Evolutionary conservation across 805 yeast genomes (phyloP).

Genomic region (Candida succiphila): DNA sequence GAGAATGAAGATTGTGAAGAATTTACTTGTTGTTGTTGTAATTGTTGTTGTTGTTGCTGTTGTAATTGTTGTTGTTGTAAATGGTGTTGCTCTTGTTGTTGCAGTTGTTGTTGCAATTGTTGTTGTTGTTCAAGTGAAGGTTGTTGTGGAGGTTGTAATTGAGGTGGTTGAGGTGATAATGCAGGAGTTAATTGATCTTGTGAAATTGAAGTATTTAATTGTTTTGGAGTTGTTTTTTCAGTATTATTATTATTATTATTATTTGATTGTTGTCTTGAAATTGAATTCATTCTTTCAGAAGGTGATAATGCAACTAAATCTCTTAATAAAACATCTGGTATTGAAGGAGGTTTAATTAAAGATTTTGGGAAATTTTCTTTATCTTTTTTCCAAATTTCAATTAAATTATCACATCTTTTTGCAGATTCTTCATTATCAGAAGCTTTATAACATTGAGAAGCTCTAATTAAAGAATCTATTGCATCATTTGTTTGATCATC

Average conservation of each 20-base stretch:
- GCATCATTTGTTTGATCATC: constrained; percentile 53
- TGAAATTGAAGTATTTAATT: background rate
- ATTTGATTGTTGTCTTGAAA: background rate
- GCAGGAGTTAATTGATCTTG: background rate
- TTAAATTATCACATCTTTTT: constrained; percentile 30
- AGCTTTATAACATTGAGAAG: constrained; percentile 37
- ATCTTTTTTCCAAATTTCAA: constrained; percentile 31
- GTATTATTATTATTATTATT: background rate
- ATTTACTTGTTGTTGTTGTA: background rate
- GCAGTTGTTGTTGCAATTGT: background rate
- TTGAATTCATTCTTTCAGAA: constrained; percentile 23
- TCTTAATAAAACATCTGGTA: constrained; percentile 31
- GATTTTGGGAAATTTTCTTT: background rate
- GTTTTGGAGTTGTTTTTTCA: background rate
- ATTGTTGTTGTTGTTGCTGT: background rate
- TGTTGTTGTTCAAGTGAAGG: background rate
- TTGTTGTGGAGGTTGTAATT: background rate
- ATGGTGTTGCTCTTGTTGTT: constrained; percentile 2
- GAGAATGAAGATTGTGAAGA: background rate
- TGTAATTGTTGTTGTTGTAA: background rate
- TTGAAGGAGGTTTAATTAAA: constrained; percentile 35
- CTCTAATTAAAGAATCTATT: constrained; percentile 45
- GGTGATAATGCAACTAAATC: constrained; percentile 34
- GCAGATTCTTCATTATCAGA: constrained; percentile 36
- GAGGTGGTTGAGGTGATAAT: background rate